Evolutionary conservation across 371 early-diverging fungal species (phyloP).

Genomic region (Mucor racemosus): DNA sequence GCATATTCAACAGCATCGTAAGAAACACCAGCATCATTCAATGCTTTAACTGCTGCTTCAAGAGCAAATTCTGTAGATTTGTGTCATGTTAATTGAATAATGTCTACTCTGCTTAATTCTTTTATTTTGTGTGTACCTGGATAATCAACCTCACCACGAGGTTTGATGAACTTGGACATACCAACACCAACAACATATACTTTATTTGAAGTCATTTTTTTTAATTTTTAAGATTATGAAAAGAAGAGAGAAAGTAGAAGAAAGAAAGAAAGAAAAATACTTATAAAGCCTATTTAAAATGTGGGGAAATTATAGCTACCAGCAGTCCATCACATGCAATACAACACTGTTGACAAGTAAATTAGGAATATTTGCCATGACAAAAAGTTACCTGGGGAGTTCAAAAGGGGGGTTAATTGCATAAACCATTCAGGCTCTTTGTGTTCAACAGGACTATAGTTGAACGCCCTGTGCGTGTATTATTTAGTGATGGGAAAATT

Average conservation of each 20-base stretch:
- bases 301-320: background rate
- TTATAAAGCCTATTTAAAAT: constrained; percentile 7
- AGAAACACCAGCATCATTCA: constrained; percentile 70
- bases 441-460: background rate
- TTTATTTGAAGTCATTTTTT: constrained; percentile 32
- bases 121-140: constrained; percentile 45
- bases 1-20: constrained; percentile 73
- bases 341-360: background rate
- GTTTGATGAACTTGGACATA: constrained; percentile 72
- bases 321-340: constrained; percentile 11
- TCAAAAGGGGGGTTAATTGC: background rate
- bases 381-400: background rate
- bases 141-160: constrained; percentile 63
- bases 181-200: constrained; percentile 67
- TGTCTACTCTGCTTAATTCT: background rate
- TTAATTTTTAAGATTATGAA: constrained; percentile 3
- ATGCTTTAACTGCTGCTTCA: constrained; percentile 77
- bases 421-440: constrained; percentile 1
- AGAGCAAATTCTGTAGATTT: constrained; percentile 62
- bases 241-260: constrained; percentile 1
- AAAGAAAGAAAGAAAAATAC: background rate
- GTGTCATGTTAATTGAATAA: background rate
- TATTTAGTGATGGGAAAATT: background rate
- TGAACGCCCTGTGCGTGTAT: no score
- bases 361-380: background rate